Evolutionary conservation across 345 rosid species (phyloP).

Genomic region (Erysimum cheiranthoides): DNA sequence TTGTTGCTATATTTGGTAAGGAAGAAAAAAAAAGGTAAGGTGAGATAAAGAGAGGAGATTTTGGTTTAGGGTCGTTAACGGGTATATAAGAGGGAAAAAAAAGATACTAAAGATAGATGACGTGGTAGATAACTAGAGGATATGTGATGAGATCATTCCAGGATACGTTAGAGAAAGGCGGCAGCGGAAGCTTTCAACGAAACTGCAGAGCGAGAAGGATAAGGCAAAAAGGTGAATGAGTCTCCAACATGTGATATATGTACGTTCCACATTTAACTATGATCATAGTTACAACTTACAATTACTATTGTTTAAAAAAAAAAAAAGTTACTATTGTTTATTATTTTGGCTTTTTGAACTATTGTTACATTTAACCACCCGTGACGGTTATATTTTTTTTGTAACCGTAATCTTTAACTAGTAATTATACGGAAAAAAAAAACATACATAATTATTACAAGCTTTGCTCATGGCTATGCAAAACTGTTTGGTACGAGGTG

Average conservation of each 20-base stretch:
- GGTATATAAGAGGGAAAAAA: background rate
- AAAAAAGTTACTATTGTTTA: too few species aligned
- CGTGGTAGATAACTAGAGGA: slow-evolving; percentile 34
- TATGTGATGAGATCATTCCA: background rate
- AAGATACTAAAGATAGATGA: background rate
- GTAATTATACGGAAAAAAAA: too few species aligned
- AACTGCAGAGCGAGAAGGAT: background rate
- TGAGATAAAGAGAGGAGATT: slow-evolving; percentile 3
- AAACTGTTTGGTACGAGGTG: too few species aligned
- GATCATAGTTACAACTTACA: background rate
- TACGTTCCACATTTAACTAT: background rate
- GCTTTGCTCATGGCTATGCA: too few species aligned
- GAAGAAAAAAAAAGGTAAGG: too few species aligned
- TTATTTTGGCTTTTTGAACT: too few species aligned
- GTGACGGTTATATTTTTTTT: too few species aligned
- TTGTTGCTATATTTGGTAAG: background rate
- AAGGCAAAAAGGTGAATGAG: slow-evolving; percentile 22
- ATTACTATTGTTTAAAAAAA: too few species aligned
- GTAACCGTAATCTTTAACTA: too few species aligned
- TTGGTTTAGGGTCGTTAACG: background rate
- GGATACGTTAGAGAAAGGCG: slow-evolving; percentile 25
- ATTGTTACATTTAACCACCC: background rate
- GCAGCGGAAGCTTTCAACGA: slow-evolving; percentile 19
- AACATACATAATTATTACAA: too few species aligned
- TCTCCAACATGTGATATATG: slow-evolving; percentile 11